phyloP scores from a whole-genome alignment of 768 basidiomycete genomes.

The Russula compacta region DNA sequence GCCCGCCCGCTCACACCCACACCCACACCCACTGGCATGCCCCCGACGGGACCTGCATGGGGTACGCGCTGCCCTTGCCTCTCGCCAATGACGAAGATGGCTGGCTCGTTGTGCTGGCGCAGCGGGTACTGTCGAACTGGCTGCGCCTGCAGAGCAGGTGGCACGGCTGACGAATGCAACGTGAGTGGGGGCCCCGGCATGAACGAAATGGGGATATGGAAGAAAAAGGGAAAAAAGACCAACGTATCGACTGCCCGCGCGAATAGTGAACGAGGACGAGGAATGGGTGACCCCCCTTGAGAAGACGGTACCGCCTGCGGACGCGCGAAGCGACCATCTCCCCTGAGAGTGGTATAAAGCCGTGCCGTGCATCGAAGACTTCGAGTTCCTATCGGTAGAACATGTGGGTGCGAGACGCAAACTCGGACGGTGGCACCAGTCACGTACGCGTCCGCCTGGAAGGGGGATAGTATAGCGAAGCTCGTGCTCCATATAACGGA shows the following conservation, averaged over 20 bases:
- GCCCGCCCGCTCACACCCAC: slow-evolving; percentile 7
- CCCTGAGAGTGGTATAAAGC: slow-evolving; percentile 59
- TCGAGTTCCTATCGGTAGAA: slow-evolving; percentile 56
- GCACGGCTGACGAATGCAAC: slow-evolving; percentile 39
- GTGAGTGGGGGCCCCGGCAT: not conserved
- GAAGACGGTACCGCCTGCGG: slow-evolving; percentile 61
- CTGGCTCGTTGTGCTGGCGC: slow-evolving; percentile 52
- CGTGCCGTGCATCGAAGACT: slow-evolving; percentile 61
- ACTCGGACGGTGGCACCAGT: not conserved
- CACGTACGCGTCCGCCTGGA: slow-evolving; percentile 44
- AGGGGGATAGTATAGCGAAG: slow-evolving; percentile 46
- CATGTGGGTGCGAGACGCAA: not conserved
- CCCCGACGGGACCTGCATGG: not conserved
- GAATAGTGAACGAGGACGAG: slow-evolving; percentile 73
- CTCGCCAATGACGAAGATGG: slow-evolving; percentile 64
- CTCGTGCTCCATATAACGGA: slow-evolving; percentile 70
- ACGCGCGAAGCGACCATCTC: slow-evolving; percentile 59
- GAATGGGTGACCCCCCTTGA: slow-evolving; percentile 63
- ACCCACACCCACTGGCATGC: slow-evolving; percentile 1
- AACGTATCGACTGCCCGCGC: slow-evolving; percentile 53
- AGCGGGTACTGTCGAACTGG: slow-evolving; percentile 68
- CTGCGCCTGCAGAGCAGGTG: slow-evolving; percentile 46
- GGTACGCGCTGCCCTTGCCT: slow-evolving; percentile 60
- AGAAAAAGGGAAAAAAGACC: slow-evolving; percentile 25
- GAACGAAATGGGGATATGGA: not conserved